Conservation (phyloP, 176 grass and related monocot species). For the Musa schizocarpa region DNA sequence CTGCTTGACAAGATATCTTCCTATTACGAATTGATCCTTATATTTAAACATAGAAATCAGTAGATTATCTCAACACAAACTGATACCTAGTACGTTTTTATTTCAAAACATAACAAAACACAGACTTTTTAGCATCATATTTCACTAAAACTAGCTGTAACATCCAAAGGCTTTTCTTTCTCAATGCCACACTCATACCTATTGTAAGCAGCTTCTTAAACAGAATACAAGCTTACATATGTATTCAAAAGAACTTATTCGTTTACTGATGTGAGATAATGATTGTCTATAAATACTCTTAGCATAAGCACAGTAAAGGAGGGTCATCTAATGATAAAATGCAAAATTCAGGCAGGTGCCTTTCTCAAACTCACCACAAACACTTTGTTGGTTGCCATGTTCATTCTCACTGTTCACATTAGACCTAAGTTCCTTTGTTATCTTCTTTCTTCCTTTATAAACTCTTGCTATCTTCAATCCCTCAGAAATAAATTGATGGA, state of each 20-base stretch:
- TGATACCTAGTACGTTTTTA: too few relatives aligned
- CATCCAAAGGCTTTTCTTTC: too few relatives aligned
- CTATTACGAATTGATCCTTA: too few relatives aligned
- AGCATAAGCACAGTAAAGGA: not conserved
- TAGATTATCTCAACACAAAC: too few relatives aligned
- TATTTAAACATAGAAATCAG: too few relatives aligned
- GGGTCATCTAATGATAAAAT: not conserved
- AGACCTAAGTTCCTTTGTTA: constrained; percentile 2
- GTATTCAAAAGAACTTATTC: not conserved
- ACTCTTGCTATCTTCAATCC: constrained; percentile 53
- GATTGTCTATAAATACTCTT: too few relatives aligned
- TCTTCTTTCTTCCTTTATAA: constrained; percentile 46
- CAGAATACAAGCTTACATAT: not conserved
- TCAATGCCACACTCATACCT: too few relatives aligned
- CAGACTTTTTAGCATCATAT: too few relatives aligned
- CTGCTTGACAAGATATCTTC: too few relatives aligned
- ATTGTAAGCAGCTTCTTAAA: too few relatives aligned
- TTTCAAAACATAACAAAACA: too few relatives aligned
- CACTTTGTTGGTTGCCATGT: constrained; percentile 28
- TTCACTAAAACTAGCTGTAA: too few relatives aligned
- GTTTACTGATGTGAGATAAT: not conserved
- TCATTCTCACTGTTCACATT: constrained; percentile 33
- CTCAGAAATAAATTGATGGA: constrained; percentile 56
- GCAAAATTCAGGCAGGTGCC: not conserved
- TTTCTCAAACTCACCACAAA: constrained; percentile 27